Percentiles rank a stretch among this genome's conserved stretches.
These are phyloP conservation scores for Penicillium taxi DNA, from an alignment of 495 filamentous ascomycete species.

Conservation along the genomic window DNA sequence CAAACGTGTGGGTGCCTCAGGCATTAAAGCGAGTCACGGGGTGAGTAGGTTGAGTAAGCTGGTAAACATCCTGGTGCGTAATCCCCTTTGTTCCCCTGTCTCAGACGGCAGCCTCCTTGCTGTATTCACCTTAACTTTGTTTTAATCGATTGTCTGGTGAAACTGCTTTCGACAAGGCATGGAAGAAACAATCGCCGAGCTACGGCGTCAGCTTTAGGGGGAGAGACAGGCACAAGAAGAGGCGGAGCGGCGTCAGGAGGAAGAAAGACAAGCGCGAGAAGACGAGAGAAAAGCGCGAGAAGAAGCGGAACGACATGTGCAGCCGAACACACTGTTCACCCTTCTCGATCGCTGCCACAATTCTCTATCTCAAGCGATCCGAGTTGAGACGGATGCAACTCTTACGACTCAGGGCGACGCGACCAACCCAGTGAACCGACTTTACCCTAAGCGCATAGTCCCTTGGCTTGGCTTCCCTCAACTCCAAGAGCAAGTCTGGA, in stretches of 20 bases:
- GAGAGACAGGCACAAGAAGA: slow-evolving; percentile 10
- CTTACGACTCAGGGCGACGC: slow-evolving; percentile 14
- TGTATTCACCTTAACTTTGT: no score
- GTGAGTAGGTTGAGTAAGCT: no score
- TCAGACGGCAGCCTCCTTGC: no score
- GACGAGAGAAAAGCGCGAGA: slow-evolving; percentile 4
- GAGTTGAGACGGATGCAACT: slow-evolving; percentile 19
- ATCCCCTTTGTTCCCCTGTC: no score
- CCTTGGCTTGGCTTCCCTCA: slow-evolving; percentile 21
- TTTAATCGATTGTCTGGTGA: no score
- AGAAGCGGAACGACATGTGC: slow-evolving; percentile 10
- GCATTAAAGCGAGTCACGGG: no score
- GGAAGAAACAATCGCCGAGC: slow-evolving; percentile 19
- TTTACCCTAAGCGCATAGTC: slow-evolving; percentile 16
- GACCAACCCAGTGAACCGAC: slow-evolving; percentile 17
- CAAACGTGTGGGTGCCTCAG: no score
- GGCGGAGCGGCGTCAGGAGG: not conserved
- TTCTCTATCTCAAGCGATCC: slow-evolving; percentile 20
- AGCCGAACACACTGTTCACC: slow-evolving; percentile 13
- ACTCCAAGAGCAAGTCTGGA: slow-evolving; percentile 20
- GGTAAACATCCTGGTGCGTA: no score
- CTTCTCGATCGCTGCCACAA: slow-evolving; percentile 20
- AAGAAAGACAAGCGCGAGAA: slow-evolving; percentile 8
- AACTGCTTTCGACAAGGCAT: no score
- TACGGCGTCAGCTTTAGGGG: slow-evolving; percentile 19